A percentile compares a stretch with the other conserved stretches of the same genome.
These are phyloP conservation scores for Fistulinella staudtii DNA, from an alignment of 1,284 basidiomycete species.

Conservation along the genomic window DNA sequence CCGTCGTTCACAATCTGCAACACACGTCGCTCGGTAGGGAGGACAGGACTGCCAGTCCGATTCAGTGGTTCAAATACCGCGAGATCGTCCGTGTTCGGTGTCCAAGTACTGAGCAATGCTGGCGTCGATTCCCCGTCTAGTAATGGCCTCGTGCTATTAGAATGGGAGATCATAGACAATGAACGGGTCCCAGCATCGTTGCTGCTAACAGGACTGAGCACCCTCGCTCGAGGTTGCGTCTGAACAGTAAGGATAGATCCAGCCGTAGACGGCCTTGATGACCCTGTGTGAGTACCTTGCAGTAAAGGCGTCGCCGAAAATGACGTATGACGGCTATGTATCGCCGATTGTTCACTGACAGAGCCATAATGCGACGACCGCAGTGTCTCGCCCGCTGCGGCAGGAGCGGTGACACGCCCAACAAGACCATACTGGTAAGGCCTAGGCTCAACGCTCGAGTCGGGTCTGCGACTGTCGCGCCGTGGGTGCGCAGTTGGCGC, in stretches of 20 bases:
- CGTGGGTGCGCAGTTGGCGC: constrained; percentile 4
- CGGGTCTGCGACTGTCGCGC: constrained; percentile 6
- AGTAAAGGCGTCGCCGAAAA: constrained; percentile 25
- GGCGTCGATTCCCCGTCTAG: constrained; percentile 5
- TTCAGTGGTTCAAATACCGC: constrained; percentile 15
- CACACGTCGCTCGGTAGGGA: constrained; percentile 19
- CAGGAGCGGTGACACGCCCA: constrained; percentile 40
- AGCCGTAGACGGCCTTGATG: constrained; percentile 42
- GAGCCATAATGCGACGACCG: constrained; percentile 21
- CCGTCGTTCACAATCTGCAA: constrained; percentile 30
- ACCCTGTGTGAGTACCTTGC: constrained; percentile 19
- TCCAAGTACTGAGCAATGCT: constrained; percentile 9
- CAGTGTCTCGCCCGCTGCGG: constrained; percentile 34
- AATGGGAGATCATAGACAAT: constrained; percentile 22
- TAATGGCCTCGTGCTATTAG: constrained; percentile 12
- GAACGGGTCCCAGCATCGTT: constrained; percentile 14
- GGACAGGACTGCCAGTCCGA: constrained; percentile 21
- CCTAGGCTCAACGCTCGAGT: constrained; percentile 30
- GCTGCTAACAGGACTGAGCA: constrained; percentile 2
- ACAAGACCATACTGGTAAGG: constrained; percentile 53
- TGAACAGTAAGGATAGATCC: constrained; percentile 33
- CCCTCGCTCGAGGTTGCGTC: constrained; percentile 9
- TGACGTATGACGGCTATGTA: constrained; percentile 31
- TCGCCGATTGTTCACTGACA: constrained; percentile 20
- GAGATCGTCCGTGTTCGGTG: constrained; percentile 23